phyloP scores from a whole-genome alignment of 2,329 filamentous ascomycete genomes.

The Penicillium rolfsii region DNA sequence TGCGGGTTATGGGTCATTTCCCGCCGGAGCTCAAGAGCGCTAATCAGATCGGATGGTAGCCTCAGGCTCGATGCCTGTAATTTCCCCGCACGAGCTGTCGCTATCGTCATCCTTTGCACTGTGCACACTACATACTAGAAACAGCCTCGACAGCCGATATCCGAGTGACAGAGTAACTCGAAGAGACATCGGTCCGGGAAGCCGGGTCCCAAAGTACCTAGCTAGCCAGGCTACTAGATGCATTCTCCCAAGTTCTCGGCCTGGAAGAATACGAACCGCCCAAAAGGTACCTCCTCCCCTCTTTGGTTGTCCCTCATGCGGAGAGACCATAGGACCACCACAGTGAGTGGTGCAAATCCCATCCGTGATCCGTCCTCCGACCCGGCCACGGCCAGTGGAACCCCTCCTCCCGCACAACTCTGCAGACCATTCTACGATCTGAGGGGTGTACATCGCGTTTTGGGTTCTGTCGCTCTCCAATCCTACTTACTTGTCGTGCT shows the following conservation, averaged over 20 bases:
- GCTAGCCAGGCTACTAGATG: not conserved
- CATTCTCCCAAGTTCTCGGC: not conserved
- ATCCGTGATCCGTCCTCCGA: slow-evolving; percentile 20
- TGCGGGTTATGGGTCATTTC: not conserved
- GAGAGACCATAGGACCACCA: slow-evolving; percentile 15
- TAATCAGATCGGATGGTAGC: not conserved
- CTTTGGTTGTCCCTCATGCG: slow-evolving; percentile 25
- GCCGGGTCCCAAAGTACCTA: slow-evolving; percentile 1
- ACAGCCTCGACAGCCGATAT: not conserved
- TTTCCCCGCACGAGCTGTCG: slow-evolving; percentile 17
- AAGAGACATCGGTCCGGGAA: not conserved
- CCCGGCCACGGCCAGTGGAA: slow-evolving; percentile 4
- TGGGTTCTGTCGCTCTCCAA: slow-evolving; percentile 14
- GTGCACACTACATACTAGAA: not conserved
- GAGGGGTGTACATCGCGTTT: slow-evolving; percentile 19
- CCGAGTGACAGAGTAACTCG: not conserved
- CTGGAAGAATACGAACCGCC: slow-evolving; percentile 15
- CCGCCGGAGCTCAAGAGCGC: not conserved
- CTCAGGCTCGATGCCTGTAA: not conserved
- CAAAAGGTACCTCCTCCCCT: slow-evolving; percentile 11
- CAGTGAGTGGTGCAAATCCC: slow-evolving; percentile 17
- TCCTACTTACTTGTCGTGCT: not conserved
- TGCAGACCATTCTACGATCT: slow-evolving; percentile 9
- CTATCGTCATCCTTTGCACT: not conserved
- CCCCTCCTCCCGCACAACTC: not conserved